Percentiles rank a stretch among this genome's conserved stretches.
Conservation (phyloP, 2,329 filamentous ascomycete genomes). For the Furcasterigmium furcatum region DNA sequence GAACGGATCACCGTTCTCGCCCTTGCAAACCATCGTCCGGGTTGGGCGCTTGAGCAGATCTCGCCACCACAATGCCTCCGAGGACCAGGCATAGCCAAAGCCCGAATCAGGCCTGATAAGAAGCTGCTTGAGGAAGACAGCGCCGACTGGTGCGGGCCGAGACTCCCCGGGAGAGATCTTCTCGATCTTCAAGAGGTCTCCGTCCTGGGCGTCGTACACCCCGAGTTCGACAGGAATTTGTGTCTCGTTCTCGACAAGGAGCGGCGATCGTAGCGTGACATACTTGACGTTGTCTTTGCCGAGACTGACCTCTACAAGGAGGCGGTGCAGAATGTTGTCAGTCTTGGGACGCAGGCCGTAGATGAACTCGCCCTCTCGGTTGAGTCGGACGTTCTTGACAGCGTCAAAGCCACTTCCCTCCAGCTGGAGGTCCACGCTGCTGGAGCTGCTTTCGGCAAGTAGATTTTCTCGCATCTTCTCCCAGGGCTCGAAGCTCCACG, state of each 20-base stretch:
- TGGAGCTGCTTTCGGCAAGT: conserved; percentile 75
- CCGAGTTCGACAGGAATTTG: conserved; percentile 94
- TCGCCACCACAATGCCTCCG: conserved; percentile 86
- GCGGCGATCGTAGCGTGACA: conserved; percentile 88
- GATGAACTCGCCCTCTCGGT: conserved; percentile 88
- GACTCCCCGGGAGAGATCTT: conserved; percentile 92
- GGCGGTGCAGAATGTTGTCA: conserved; percentile 79
- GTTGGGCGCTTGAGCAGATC: conserved; percentile 84
- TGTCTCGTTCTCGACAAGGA: conserved; percentile 92
- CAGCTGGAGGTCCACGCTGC: conserved; percentile 76
- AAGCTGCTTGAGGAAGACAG: conserved; percentile 83
- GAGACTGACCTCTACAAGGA: conserved; percentile 87
- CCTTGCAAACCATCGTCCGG: conserved; percentile 82
- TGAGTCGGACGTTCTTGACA: conserved; percentile 83
- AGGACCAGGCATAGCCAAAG: conserved; percentile 95
- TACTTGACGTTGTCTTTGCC: conserved; percentile 97
- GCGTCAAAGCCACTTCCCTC: conserved; percentile 94
- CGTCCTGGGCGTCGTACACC: conserved; percentile 82
- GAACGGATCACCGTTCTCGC: conserved; percentile 84
- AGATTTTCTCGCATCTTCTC: conserved; percentile 94
- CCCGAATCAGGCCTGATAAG: conserved; percentile 90
- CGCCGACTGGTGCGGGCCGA: conserved; percentile 86
- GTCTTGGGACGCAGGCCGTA: conserved; percentile 88
- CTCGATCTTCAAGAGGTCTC: conserved; percentile 93
- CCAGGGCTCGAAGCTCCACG: conserved; percentile 97